Evolutionary conservation across 495 filamentous ascomycete genomes (phyloP), one percentile per base, ranked within the genome.

Genomic region (Xylaria sp.): DNA sequence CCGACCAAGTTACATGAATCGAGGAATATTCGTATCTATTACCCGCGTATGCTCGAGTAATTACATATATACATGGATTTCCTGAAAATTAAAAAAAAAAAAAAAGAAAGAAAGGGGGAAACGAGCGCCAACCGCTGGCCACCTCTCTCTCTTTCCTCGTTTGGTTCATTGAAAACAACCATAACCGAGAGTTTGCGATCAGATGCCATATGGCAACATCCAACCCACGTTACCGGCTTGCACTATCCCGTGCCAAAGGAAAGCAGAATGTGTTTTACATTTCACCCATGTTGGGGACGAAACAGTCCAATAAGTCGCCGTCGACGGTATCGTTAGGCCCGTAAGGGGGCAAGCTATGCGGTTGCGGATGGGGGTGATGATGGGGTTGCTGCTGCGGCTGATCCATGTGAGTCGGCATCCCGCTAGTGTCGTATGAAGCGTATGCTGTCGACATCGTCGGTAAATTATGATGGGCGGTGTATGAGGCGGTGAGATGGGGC

Each of bases 281-380:
- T 5, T 70, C 68, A 17, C 40, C 15, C 46, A 70, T 70, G 68
- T 65, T 70, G 26, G 58, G 44, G n/a, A 62, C 68, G 48, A 70
- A 70, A 29, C 68, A 70, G 37, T 70, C 68, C 17, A 70, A 41
- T 6, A 70, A n/a, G 52, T 69, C 55, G 21, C 41, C 43, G 0
- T 63, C 44, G 1, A 70, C 58, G 24, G 8, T 58, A 44, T 61
- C 61, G 24, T 70, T 59, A 9, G 40, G 68, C 1, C 19, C 58
- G 48, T 24, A 70, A 21, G 57, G 6, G 14, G 66, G 40, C 50
- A 68, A 11, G 40, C 41, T 12, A 9, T 67, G 65, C 11, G 41
- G 48, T 24, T 59, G 53, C 3, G 21, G 66, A 5, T 40, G 63
- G 29, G 31, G 19, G n/a, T 40, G 63, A 19, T 67, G 46, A 41